These are phyloP conservation scores for Rhizopogon vesiculosus DNA, from an alignment of 768 basidiomycete species.

Conservation along the genomic window DNA sequence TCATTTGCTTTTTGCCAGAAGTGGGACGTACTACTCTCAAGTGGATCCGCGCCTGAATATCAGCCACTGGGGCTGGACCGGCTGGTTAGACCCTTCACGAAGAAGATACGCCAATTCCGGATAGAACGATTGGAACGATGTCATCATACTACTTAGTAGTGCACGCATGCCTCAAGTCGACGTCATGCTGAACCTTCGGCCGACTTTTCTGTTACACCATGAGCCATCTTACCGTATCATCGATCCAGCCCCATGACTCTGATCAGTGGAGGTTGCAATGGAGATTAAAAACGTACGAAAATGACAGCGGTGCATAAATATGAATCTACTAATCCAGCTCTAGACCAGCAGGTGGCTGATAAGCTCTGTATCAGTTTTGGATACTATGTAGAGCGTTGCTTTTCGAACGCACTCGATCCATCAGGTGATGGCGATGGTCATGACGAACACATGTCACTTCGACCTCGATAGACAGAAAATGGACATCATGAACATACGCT, in stretches of 20 bases:
- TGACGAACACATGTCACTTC: not conserved
- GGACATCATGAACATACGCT: not conserved
- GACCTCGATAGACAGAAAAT: not conserved
- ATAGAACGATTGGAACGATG: not conserved
- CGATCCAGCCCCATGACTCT: too few species aligned
- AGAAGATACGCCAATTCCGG: not conserved
- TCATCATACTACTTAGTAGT: not conserved
- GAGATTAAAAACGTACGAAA: conserved; percentile 1
- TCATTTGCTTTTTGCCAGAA: not conserved
- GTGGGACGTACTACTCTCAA: not conserved
- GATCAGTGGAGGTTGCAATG: not conserved
- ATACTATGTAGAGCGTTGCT: not conserved
- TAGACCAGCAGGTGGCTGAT: not conserved
- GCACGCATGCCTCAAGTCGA: not conserved
- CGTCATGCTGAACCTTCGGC: not conserved
- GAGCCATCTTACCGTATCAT: not conserved
- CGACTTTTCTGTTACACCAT: not conserved
- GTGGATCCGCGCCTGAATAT: not conserved
- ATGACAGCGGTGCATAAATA: not conserved
- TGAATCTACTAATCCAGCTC: not conserved
- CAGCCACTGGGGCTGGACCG: not conserved
- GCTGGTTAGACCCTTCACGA: not conserved
- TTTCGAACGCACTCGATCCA: not conserved
- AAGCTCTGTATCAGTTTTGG: not conserved
- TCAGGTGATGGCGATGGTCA: not conserved